These are phyloP conservation scores for Purshia tridentata DNA, from an alignment of 306 rosid species.

Conservation along the genomic window DNA sequence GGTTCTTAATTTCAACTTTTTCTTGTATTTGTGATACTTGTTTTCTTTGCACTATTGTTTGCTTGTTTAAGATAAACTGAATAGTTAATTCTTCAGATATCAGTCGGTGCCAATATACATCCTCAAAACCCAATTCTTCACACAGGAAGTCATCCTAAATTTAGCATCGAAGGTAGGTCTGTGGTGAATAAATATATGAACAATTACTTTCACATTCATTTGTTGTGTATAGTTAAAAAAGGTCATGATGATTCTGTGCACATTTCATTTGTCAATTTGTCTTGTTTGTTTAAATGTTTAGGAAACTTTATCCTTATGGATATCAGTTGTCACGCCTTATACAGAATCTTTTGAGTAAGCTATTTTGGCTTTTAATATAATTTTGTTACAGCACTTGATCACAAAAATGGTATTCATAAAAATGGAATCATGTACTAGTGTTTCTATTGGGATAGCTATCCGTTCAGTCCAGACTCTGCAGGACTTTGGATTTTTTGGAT, in stretches of 20 bases:
- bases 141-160: constrained; percentile 63
- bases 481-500: not conserved
- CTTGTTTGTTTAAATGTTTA: not conserved
- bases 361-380: not conserved
- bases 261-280: not conserved
- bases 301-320: not conserved
- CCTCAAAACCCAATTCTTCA: constrained; percentile 83
- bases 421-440: not conserved
- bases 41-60: constrained; percentile 1
- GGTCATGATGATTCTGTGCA: not conserved
- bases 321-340: not conserved
- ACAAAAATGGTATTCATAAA: too few species aligned
- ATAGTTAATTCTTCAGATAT: constrained; percentile 50
- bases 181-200: constrained; percentile 1
- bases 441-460: not conserved
- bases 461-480: not conserved
- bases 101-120: constrained; percentile 77
- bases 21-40: constrained; percentile 1
- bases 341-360: not conserved
- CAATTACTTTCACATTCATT: not conserved
- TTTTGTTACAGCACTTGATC: not conserved
- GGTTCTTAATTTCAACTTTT: constrained; percentile 8
- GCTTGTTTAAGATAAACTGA: constrained; percentile 22
- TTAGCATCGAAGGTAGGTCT: constrained; percentile 69
- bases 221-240: not conserved